phyloP scores from a whole-genome alignment of 352 stramenopile genomes.

The Globisporangium mamillatum region DNA sequence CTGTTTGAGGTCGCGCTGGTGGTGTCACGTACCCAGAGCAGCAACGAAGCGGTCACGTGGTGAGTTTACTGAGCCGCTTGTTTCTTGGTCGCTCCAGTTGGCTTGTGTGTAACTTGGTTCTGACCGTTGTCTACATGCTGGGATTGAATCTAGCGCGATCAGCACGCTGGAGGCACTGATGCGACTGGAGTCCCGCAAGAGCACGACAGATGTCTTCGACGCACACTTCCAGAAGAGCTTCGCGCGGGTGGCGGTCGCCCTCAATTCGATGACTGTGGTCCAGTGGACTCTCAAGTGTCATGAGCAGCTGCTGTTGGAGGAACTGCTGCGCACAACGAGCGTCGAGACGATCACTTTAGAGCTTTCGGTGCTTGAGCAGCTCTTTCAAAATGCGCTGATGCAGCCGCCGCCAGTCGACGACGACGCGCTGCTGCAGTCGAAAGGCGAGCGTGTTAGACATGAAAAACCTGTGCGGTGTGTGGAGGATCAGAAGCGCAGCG shows the following conservation, averaged over 20 bases:
- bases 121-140: background rate
- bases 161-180: conserved; percentile 25
- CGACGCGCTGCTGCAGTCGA: background rate
- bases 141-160: conserved; percentile 20
- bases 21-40: conserved; percentile 16
- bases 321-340: conserved; percentile 19
- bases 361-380: background rate
- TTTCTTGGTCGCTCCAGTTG: conserved; percentile 1
- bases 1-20: conserved; percentile 46
- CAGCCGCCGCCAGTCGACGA: background rate
- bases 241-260: conserved; percentile 14
- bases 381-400: conserved; percentile 1
- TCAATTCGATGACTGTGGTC: conserved; percentile 25
- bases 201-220: conserved; percentile 25
- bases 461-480: background rate
- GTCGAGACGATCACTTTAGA: conserved; percentile 5
- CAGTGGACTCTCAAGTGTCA: conserved; percentile 35
- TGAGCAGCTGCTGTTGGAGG: conserved; percentile 30
- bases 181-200: conserved; percentile 23
- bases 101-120: background rate
- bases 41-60: conserved; percentile 3
- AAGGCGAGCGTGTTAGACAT: background rate
- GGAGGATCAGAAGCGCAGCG: background rate
- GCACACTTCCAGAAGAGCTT: conserved; percentile 32
- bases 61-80: conserved; percentile 27